Conservation (phyloP, 2,329 filamentous ascomycete genomes). For the Colletotrichum orbiculare region DNA sequence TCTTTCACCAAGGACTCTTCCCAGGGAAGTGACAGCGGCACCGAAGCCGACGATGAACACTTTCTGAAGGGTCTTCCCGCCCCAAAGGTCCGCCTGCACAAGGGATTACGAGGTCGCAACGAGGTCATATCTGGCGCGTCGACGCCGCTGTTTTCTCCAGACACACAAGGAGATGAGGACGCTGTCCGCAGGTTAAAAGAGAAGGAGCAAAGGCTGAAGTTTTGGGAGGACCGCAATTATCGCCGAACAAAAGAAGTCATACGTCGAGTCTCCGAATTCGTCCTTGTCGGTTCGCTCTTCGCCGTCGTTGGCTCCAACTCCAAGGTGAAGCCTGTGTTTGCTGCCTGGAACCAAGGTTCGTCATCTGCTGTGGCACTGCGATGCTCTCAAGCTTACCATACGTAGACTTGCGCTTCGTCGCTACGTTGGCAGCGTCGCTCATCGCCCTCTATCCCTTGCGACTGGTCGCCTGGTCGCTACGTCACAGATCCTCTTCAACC, state of each 20-base stretch:
- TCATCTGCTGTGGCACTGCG: not conserved
- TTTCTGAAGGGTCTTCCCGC: conserved; percentile 87
- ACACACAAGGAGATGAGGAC: conserved; percentile 53
- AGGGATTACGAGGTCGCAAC: conserved; percentile 76
- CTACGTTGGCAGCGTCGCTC: conserved; percentile 52
- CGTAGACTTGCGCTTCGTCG: conserved; percentile 57
- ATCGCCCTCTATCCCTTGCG: conserved; percentile 69
- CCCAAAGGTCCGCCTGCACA: conserved; percentile 77
- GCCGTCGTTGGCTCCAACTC: conserved; percentile 60
- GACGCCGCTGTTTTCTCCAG: conserved; percentile 65
- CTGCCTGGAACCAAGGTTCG: conserved; percentile 62
- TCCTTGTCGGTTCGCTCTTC: conserved; percentile 62
- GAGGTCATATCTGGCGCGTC: conserved; percentile 65
- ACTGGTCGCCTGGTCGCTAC: conserved; percentile 61
- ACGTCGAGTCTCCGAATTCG: conserved; percentile 63
- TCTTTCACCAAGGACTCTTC: conserved; percentile 62
- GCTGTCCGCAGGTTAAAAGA: conserved; percentile 20
- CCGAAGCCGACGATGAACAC: conserved; percentile 94
- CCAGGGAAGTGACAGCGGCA: conserved; percentile 86
- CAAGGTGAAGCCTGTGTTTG: conserved; percentile 57
- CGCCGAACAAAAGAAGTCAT: conserved; percentile 62
- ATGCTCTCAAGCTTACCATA: conserved; percentile 36
- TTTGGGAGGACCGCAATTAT: conserved; percentile 42
- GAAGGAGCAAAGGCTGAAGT: conserved; percentile 18
- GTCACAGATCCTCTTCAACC: conserved; percentile 49